Conservation (phyloP, 2,329 filamentous ascomycete genomes). For the Penicillium decumbens region DNA sequence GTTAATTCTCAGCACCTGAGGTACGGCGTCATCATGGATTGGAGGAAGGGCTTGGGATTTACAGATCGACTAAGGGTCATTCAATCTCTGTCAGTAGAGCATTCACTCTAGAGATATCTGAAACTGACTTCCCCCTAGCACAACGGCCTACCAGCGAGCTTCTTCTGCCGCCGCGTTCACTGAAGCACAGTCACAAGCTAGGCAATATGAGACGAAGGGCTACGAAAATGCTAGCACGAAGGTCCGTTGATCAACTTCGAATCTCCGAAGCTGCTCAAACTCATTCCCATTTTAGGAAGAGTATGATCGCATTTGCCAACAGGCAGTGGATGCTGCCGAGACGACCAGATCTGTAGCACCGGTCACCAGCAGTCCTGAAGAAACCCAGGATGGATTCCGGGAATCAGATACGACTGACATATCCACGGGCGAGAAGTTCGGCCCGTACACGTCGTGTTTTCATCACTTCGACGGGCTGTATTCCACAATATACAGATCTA, state of each 20-base stretch:
- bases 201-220: conserved; percentile 55
- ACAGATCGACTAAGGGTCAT: conserved; percentile 61
- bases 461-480: conserved; percentile 66
- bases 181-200: conserved; percentile 56
- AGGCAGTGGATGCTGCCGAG: conserved; percentile 35
- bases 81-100: conserved; percentile 54
- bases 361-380: conserved; percentile 21
- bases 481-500: conserved; percentile 73
- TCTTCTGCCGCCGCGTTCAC: conserved; percentile 44
- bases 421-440: conserved; percentile 43
- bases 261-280: not conserved
- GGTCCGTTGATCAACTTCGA: conserved; percentile 23
- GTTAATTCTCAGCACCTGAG: conserved; percentile 11
- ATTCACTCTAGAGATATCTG: not conserved
- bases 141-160: conserved; percentile 46
- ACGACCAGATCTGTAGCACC: conserved; percentile 18
- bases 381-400: conserved; percentile 20
- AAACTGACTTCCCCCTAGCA: conserved; percentile 36
- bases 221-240: conserved; percentile 37
- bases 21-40: conserved; percentile 30
- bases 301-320: conserved; percentile 45
- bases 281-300: conserved; percentile 50
- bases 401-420: conserved; percentile 18
- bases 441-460: conserved; percentile 53
- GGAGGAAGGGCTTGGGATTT: conserved; percentile 54